Evolutionary conservation across 192 early-diverging fungal genomes (phyloP), one percentile per base, ranked within the genome.

Genomic region (Coemansia reversa): DNA sequence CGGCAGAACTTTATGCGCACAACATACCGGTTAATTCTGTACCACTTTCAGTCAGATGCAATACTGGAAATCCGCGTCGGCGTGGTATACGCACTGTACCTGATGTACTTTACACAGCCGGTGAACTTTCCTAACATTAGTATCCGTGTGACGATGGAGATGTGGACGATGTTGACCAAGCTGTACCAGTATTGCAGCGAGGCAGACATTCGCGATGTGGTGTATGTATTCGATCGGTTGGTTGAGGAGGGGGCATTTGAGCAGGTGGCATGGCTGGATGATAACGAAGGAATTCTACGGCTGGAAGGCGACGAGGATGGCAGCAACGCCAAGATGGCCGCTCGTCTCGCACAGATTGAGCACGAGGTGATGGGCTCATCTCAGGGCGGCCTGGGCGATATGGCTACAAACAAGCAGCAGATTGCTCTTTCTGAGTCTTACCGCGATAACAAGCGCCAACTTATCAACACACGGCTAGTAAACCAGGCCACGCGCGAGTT

Each of bases 91-190:
- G 71, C 80, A 18, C 73, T 86, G 32, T 86, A 84, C 55, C 78
- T 86, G 29, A 66, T 84, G 61, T 84, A 84, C 55, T 86, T 78
- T 61, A 83, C 84, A 22, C 84, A 86, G 66, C 84, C 84, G 22
- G 79, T 81, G 42, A 81, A 71, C 60, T 86, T 82, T 49, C 71
- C 68, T 25, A 81, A 79, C 27, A 75, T 80, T 42, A 70, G 47
- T 5, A 81, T 86, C 55, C 76, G 83, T 3, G 70, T 86, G 33
- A 70, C 79, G 19, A 68, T 79, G 76, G 83, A 74, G 54, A 73
- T 67, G 47, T 85, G 83, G 83, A 25, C 23, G 4, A 61, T 70
- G 55, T 35, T 83, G 45, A 63, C 65, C 48, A 64, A 62, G 57
- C 70, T 85, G 42, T 75, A 81, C 58, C 60, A 79, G 59, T 76